These are phyloP conservation scores for Gossypium schwendimanii DNA, from an alignment of 441 rosid genomes.

Conservation along the genomic window DNA sequence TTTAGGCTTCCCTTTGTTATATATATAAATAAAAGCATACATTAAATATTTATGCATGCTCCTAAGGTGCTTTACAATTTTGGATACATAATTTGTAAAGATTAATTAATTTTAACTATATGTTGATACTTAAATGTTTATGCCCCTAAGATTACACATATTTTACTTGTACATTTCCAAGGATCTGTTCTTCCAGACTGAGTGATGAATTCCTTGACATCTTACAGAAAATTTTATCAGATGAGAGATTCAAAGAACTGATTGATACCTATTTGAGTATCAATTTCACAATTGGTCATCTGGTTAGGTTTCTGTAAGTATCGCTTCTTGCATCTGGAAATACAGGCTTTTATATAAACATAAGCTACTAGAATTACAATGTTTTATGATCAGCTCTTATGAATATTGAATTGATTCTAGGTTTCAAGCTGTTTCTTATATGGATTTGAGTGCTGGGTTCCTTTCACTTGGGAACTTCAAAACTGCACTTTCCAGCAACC, in stretches of 20 bases:
- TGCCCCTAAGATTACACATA: neutral
- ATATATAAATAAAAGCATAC: neutral
- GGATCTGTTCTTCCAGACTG: neutral
- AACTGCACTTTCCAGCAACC: constrained; percentile 56
- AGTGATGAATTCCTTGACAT: constrained; percentile 32
- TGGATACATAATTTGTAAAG: neutral
- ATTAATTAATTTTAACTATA: neutral
- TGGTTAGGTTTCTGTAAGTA: constrained; percentile 74
- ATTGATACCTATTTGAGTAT: constrained; percentile 36
- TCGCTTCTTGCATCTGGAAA: constrained; percentile 13
- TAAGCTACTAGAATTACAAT: constrained; percentile 2
- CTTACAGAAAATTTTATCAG: constrained; percentile 54
- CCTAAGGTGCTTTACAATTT: neutral
- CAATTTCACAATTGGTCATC: constrained; percentile 48
- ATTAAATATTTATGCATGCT: neutral
- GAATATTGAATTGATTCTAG: constrained; percentile 36
- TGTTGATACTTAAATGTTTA: neutral
- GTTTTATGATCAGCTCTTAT: constrained; percentile 19
- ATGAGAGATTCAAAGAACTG: constrained; percentile 60
- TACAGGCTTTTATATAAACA: constrained; percentile 12
- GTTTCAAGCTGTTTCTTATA: constrained; percentile 59
- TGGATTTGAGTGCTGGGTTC: constrained; percentile 65
- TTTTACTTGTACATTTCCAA: neutral
- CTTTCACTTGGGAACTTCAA: constrained; percentile 75
- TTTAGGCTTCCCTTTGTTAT: neutral